These are phyloP conservation scores for Beauveria caledonica DNA, from an alignment of 2,329 filamentous ascomycete genomes.

Conservation along the genomic window DNA sequence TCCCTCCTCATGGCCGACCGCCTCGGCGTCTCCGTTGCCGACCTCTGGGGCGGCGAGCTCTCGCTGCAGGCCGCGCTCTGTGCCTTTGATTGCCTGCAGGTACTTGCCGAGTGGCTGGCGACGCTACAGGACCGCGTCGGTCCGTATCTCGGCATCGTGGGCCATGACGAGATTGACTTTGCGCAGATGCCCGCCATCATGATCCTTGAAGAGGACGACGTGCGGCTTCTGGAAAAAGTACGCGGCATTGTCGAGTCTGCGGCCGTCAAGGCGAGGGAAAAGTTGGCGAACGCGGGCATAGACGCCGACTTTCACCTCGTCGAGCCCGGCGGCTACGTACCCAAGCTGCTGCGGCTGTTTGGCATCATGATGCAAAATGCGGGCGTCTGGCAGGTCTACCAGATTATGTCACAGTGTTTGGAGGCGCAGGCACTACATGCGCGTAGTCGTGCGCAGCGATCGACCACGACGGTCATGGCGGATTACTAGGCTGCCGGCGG, in stretches of 20 bases:
- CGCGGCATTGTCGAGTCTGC: constrained; percentile 68
- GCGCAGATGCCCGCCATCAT: constrained; percentile 77
- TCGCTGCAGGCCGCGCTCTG: constrained; percentile 88
- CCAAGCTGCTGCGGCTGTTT: constrained; percentile 75
- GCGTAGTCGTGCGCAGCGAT: constrained; percentile 3
- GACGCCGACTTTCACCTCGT: constrained; percentile 46
- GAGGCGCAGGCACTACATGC: constrained; percentile 38
- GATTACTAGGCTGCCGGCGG: background rate
- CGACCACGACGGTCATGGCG: background rate
- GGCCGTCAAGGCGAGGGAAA: constrained; percentile 65
- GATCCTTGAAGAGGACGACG: constrained; percentile 85
- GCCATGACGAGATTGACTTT: constrained; percentile 72
- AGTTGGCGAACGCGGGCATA: constrained; percentile 42
- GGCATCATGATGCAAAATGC: constrained; percentile 83
- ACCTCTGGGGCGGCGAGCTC: constrained; percentile 74
- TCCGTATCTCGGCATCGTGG: constrained; percentile 76
- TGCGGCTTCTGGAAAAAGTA: constrained; percentile 75
- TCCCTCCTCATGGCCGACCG: constrained; percentile 84
- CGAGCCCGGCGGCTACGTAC: constrained; percentile 67
- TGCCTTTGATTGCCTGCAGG: constrained; percentile 87
- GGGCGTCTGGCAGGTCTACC: constrained; percentile 74
- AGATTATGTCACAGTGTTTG: constrained; percentile 46
- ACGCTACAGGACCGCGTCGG: constrained; percentile 93
- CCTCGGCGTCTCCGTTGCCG: constrained; percentile 75
- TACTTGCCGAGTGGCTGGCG: constrained; percentile 88